Evolutionary conservation across 305 asterid species (phyloP), one percentile per base, ranked within the genome.

Genomic region (Fraxinus sp.): DNA sequence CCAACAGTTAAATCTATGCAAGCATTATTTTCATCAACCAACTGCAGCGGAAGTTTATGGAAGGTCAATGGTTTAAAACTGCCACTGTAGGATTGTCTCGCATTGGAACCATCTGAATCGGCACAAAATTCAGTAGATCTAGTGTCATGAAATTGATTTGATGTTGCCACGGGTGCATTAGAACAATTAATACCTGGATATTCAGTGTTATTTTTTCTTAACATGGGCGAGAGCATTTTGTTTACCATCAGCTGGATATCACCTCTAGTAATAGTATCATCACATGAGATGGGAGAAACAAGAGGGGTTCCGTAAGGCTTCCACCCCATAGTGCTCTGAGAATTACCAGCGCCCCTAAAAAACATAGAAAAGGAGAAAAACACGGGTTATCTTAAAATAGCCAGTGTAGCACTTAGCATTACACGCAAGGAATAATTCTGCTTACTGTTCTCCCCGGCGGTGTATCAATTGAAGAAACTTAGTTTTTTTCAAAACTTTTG

Each of bases 271-370:
- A 93, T 86, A 37, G 87, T 89, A 81, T 92, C 98, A 81, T 94
- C 98, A 79, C 96, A 91, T 36, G 94, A 92, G 88, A 97, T 90
- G 64, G 98, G 97, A 22, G 98, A 93, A 84, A 97, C 98, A 57
- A 97, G 97, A 85, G 99, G 99, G 36, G 98, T 93, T 84, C 99
- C 99, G 81, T 94, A 95, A 39, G 99, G 95, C 91, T 95, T 97
- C 98, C 98, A 93, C 78, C 97, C 94, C 75, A 87, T 75, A 81
- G 87, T 77, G 86, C 92, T 92, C 90, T 91, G 99, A 84, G 93
- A 83, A 84, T 88, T 88, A 76, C 97, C 93, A 82, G 92, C 78
- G 86, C 93, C 95, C 92, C 99, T 97, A 79, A 77, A 84, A 78
- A 20, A 77, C 32, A 79, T 32, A 81, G 75, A 86, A n/a, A n/a